Base-by-base conservation (phyloP, 2,329 filamentous ascomycete genomes). In the Aspergillus caelatus region DNA sequence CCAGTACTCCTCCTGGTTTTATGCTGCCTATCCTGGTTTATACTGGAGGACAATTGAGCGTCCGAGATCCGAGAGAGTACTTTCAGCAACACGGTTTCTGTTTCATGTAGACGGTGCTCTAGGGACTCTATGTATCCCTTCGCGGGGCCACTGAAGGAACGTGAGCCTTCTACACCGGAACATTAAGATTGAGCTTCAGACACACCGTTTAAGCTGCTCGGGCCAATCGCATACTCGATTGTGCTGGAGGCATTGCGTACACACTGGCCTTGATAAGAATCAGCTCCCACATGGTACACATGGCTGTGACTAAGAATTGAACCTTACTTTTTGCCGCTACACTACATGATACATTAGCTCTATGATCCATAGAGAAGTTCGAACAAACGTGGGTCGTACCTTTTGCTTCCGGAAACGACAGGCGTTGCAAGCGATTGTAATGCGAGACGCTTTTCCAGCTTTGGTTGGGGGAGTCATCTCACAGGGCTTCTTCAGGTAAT, bases 41-140 rank as follows among this genome's bases (percentile, higher is more conserved):
- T 65, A 11, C 71, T 67, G 11, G 61, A 60, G 8, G 70, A 69
- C 2, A 80, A 63, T 58, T 80, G 76, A 3, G 70, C 59, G 41
- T 77, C 67, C 1, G 75, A 69, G 28, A 78, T 63, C 3, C 75
- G 70, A 16, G 75, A 71, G 4, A 81, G 70, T 9, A 82, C 61
- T 23, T 70, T 74, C 10, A 82, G 62, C 14, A 83, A 70, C 16
- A 78, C 71, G 1, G 66, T 72, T 63, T 83, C 81, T 0, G 80
- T 81, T 54, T 80, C 76, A 52, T 76, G 74, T 1, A 83, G 74
- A 43, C 80, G 74, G 28, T 79, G 72, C 54, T 82, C 80, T 21
- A 83, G 66, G 19, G 78, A 77, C 68, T 82, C 80, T 21, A 79
- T 75, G 58, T 82, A 81, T 9, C 81, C 81, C 64, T 82, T 83